Evolutionary conservation across 352 stramenopile genomes (phyloP).

Genomic region (Pythium sukuiense): DNA sequence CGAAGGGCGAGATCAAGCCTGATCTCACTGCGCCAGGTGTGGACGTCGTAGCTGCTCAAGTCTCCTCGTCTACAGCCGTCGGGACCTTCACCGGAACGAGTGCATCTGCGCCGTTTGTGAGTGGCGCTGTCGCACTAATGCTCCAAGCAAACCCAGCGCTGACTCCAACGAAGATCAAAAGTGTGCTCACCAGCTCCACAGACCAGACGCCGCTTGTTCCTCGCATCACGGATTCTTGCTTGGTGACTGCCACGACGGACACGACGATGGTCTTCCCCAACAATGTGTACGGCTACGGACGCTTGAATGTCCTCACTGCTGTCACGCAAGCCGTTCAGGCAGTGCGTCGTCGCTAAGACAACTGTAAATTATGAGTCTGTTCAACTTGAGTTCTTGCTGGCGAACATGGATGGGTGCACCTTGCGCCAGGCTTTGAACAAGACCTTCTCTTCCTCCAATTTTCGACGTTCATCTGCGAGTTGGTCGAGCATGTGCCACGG

Average conservation of each 20-base stretch:
- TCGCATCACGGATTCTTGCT: slow-evolving; percentile 17
- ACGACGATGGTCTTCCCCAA: slow-evolving; percentile 41
- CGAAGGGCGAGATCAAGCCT: slow-evolving; percentile 43
- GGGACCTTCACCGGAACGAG: slow-evolving; percentile 37
- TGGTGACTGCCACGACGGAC: slow-evolving; percentile 2
- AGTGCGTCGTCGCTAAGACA: not conserved
- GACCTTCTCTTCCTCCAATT: slow-evolving; percentile 53
- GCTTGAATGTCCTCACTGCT: slow-evolving; percentile 41
- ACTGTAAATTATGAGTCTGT: not conserved
- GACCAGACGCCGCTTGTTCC: slow-evolving; percentile 18
- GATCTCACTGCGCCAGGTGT: slow-evolving; percentile 41
- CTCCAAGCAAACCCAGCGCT: slow-evolving; percentile 36
- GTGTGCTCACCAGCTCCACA: slow-evolving; percentile 20
- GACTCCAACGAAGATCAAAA: slow-evolving; percentile 28
- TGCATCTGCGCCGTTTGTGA: slow-evolving; percentile 40
- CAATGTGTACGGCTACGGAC: slow-evolving; percentile 57
- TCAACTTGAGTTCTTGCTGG: not conserved
- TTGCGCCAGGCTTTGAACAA: slow-evolving; percentile 64
- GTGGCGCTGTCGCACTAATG: slow-evolving; percentile 39
- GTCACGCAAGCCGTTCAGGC: slow-evolving; percentile 11
- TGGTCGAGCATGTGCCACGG: slow-evolving; percentile 76
- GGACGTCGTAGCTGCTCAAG: slow-evolving; percentile 28
- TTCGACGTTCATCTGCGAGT: slow-evolving; percentile 43
- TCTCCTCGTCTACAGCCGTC: slow-evolving; percentile 11
- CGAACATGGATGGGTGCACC: slow-evolving; percentile 25